These are phyloP conservation scores for Leccinum solheimii DNA, from an alignment of 1,284 basidiomycete species.

Conservation along the genomic window DNA sequence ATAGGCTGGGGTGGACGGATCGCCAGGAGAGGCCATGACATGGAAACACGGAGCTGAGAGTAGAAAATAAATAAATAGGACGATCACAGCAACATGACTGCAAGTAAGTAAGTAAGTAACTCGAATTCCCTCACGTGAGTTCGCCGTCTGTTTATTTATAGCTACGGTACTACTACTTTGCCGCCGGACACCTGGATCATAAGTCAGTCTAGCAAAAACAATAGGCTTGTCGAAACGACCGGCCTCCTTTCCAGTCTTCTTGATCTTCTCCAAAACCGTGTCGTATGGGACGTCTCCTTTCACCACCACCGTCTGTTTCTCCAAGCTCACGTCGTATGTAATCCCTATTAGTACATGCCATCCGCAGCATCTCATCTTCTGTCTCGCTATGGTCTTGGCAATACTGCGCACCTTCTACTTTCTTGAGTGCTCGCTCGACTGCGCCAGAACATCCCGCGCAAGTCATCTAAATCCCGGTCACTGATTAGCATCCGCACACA, in stretches of 20 bases:
- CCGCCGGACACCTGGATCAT: too few relatives aligned
- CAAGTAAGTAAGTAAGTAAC: too few relatives aligned
- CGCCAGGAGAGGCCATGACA: conserved; percentile 34
- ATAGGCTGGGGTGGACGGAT: conserved; percentile 39
- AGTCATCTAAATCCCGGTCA: not conserved
- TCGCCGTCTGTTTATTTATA: not conserved
- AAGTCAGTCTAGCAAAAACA: not conserved
- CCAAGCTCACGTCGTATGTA: conserved; percentile 61
- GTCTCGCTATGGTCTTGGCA: not conserved
- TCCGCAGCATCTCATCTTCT: conserved; percentile 3
- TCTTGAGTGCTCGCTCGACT: conserved; percentile 69
- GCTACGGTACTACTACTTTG: not conserved
- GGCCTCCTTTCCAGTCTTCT: conserved; percentile 87
- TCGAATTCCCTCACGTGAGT: conserved; percentile 1
- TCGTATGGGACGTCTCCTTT: conserved; percentile 65
- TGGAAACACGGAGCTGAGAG: not conserved
- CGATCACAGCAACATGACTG: not conserved
- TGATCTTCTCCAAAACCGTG: conserved; percentile 68
- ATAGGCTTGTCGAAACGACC: not conserved
- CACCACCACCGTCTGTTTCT: conserved; percentile 73
- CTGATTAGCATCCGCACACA: not conserved
- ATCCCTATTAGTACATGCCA: conserved; percentile 44
- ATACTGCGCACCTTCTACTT: conserved; percentile 55
- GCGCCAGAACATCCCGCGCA: conserved; percentile 83
- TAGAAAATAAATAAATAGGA: not conserved